Evolutionary conservation across 2,329 filamentous ascomycete species (phyloP), one percentile per base, ranked within the genome.

Genomic region (Neodidymelliopsis sp.): DNA sequence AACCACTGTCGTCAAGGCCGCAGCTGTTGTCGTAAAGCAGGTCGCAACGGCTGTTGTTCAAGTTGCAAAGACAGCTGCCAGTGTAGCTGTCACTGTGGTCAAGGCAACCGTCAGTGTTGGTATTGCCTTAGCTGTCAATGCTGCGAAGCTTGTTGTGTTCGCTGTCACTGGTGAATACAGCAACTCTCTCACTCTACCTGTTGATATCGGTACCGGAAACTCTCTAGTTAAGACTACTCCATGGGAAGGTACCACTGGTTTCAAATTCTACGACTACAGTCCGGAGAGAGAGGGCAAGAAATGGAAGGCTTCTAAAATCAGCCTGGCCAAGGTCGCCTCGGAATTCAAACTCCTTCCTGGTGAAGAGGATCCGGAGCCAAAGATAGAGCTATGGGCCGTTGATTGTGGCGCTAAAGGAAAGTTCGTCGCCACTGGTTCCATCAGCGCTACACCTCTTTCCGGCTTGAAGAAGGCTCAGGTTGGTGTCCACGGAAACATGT

Each of bases 391-490:
- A 11, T 49, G 27, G 34, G 41, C 37, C 27, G 37, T 49, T 10
- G 45, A 49, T 13, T 49, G 37, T 13, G 45, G 45, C 11, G 31
- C 37, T 16, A 49, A 49, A 31, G 45, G 45, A 12, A 49, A 49
- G 15, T 49, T 49, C 19, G 31, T 49, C 4, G 45, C 45, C 4
- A 49, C 40, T 15, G 45, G 45, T 28, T 49, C 45, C n/a, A 20
- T 49, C 20, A 49, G 45, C 13, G 37, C 37, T 31, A 49, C 45
- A 30, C 45, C 45, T 6, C 38, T 49, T 20, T 49, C 45, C 3
- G 45, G 45, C 12, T 22, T 49, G 25, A 49, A 49, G 45, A 49
- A 49, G 27, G 45, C 45, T 4, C 45, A 49, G 31, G 45, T 49
- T 8, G 45, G 38, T n/a, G 37, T 49, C 6, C 20, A 22, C 7